Evolutionary conservation across 495 filamentous ascomycete species (phyloP), one percentile per base, ranked within the genome.

Genomic region (Ascobolus immersus): DNA sequence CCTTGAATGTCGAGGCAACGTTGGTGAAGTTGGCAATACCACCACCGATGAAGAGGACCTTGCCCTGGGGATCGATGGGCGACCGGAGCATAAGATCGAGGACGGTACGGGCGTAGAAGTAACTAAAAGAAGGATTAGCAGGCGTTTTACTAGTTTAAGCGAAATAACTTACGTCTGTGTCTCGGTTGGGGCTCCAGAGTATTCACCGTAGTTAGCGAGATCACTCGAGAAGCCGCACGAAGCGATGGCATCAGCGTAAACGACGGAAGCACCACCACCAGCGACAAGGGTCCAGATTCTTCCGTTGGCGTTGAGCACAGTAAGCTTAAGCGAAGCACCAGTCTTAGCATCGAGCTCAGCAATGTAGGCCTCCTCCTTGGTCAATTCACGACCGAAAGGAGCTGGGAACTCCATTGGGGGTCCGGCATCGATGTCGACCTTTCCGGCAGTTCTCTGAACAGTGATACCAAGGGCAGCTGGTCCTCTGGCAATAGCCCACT

Each of bases 21-120:
- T 10, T 77, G 58, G 86, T 99, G 65, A 99, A 99, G 73, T 99
- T 99, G 63, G 86, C 86, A 69, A 99, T 99, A 67, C 86, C 86
- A 61, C 86, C 86, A 55, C 86, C 86, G 45, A 99, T 93, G 66
- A 99, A 94, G 42, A 99, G 71, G 36, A 94, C 75, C 69, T 93
- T 93, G 61, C 89, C 86, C 45, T 93, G 73, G 32, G 76, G 67
- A 56, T 68, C 64, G 40, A 64, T 60, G 32, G 89, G 84, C 22
- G 82, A 73, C 42, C 89, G 77, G 35, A 99, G 74, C 86, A 99
- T 92, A 38, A 99, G 68, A 53, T 99, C 86, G 33, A 99, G 62
- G 40, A 99, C 79, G 21, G 86, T 99, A 41, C 74, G 71, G 39
- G 86, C 82, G 58, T 96, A 96, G 66, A 93, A 79, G 67, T 73